A percentile compares a stretch with the other conserved stretches of the same genome.
phyloP scores from a whole-genome alignment of 2,329 filamentous ascomycete genomes.

The Fusarium phyllophilum region DNA sequence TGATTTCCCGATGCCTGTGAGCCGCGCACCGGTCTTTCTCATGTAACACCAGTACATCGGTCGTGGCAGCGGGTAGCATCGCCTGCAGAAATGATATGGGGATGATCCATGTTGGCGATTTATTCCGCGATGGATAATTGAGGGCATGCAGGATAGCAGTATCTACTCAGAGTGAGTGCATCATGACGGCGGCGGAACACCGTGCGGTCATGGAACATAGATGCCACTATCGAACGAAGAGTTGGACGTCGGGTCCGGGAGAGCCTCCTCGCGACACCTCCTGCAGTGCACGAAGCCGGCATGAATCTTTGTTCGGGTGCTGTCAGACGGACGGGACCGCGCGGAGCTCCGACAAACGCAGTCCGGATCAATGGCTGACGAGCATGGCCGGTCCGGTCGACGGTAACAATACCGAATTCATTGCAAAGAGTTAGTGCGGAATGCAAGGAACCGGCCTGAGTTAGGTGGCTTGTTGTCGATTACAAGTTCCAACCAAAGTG shows the following conservation, averaged over 20 bases:
- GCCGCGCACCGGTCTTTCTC: conserved; percentile 20
- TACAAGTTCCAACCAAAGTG: background rate
- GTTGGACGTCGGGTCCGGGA: conserved; percentile 5
- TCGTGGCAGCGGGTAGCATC: background rate
- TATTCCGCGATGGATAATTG: conserved; percentile 5
- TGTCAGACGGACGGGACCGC: conserved; percentile 36
- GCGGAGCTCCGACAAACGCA: conserved; percentile 26
- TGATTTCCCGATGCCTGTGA: conserved; percentile 34
- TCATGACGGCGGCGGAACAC: conserved; percentile 19
- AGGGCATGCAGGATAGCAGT: background rate
- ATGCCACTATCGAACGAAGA: background rate
- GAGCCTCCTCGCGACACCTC: conserved; percentile 27
- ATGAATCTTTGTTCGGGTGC: conserved; percentile 27
- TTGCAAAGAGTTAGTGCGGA: background rate
- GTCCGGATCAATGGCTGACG: conserved; percentile 34
- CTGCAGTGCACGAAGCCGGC: conserved; percentile 8
- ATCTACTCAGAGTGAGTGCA: background rate
- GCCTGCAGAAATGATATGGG: conserved; percentile 10
- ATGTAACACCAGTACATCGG: background rate
- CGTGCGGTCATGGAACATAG: background rate
- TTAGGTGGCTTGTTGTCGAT: background rate
- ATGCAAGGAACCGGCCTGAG: conserved; percentile 21
- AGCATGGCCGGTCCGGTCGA: conserved; percentile 36
- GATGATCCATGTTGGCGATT: conserved; percentile 25
- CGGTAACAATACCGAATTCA: background rate